Evolutionary conservation across 495 filamentous ascomycete species (phyloP).

Genomic region (Immersiella caudata): DNA sequence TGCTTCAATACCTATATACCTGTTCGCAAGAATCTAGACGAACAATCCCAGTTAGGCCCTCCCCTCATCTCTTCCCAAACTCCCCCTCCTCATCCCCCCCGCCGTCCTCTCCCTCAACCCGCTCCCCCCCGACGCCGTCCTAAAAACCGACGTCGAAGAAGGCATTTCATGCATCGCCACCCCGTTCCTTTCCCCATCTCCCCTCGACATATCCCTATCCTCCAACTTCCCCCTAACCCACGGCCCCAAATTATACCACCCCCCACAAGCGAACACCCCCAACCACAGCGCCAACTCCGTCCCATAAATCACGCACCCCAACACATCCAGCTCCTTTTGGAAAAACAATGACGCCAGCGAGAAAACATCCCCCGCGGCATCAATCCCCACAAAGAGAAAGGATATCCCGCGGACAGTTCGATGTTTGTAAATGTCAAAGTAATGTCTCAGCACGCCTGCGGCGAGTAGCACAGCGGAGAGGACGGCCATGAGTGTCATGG

Average conservation of each 20-base stretch:
- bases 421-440: conserved; percentile 37
- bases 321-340: conserved; percentile 52
- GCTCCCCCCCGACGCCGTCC: not conserved
- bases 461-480: conserved; percentile 60
- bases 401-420: conserved; percentile 65
- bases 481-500: conserved; percentile 62
- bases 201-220: not conserved
- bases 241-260: conserved; percentile 60
- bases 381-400: conserved; percentile 66
- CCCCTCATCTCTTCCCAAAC: no score
- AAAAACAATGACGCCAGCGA: conserved; percentile 65
- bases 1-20: no score
- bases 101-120: no score
- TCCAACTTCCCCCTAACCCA: conserved; percentile 41
- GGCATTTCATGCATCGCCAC: not conserved
- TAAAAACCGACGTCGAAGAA: not conserved
- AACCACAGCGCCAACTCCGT: conserved; percentile 63
- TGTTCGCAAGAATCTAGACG: no score
- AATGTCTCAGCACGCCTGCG: conserved; percentile 46
- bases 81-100: no score
- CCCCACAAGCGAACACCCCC: conserved; percentile 64
- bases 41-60: no score
- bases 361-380: conserved; percentile 65
- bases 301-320: conserved; percentile 65
- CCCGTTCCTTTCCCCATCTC: not conserved